phyloP scores from a whole-genome alignment of 2,329 filamentous ascomycete genomes.

The Fonsecaea pugnacius region DNA sequence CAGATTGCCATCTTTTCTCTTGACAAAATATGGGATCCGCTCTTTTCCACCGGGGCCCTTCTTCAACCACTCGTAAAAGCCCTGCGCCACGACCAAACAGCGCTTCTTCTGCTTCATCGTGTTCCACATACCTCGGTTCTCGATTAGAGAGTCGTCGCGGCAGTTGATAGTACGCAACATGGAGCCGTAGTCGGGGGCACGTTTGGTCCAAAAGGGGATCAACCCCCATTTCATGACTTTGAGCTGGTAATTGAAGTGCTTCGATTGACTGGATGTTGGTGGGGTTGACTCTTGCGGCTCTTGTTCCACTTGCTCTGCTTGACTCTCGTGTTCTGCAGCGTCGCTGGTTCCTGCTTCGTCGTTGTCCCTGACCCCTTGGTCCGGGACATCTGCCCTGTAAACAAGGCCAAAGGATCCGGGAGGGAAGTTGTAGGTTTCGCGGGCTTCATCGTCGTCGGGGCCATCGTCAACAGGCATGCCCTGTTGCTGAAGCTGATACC shows the following conservation, averaged over 20 bases:
- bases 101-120: slow-evolving; percentile 87
- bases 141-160: slow-evolving; percentile 79
- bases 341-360: slow-evolving; percentile 35
- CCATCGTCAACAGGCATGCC: slow-evolving; percentile 73
- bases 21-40: slow-evolving; percentile 82
- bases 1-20: slow-evolving; percentile 77
- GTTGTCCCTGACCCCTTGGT: slow-evolving; percentile 58
- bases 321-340: slow-evolving; percentile 27
- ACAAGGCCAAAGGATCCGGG: slow-evolving; percentile 84
- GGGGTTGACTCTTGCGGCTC: slow-evolving; percentile 22
- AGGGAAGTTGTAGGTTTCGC: slow-evolving; percentile 89
- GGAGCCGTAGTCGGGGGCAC: slow-evolving; percentile 74
- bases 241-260: slow-evolving; percentile 71
- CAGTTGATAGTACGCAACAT: slow-evolving; percentile 94
- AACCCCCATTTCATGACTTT: slow-evolving; percentile 97
- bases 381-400: slow-evolving; percentile 75
- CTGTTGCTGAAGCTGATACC: slow-evolving; percentile 72
- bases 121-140: slow-evolving; percentile 83
- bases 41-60: slow-evolving; percentile 72
- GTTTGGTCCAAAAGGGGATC: slow-evolving; percentile 90
- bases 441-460: slow-evolving; percentile 70
- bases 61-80: slow-evolving; percentile 96
- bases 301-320: slow-evolving; percentile 16
- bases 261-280: slow-evolving; percentile 25
- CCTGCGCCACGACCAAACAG: slow-evolving; percentile 84